A percentile compares a stretch with the other conserved stretches of the same genome.
Evolutionary conservation across 768 basidiomycete genomes (phyloP).

Genomic region (Lactarius pseudohatsudake): DNA sequence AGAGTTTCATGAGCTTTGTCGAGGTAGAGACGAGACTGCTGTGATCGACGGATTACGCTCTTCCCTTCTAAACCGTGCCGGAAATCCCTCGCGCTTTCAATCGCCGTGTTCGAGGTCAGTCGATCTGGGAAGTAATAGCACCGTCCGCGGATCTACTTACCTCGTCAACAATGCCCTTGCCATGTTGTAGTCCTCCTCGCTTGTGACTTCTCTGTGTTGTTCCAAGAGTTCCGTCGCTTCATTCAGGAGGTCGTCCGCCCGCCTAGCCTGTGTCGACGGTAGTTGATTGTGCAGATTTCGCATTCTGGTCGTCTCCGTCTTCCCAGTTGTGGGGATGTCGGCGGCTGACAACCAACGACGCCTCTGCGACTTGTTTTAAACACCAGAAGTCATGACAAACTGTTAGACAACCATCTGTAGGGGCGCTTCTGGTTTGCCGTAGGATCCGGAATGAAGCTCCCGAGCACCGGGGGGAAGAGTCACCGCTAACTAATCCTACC

Average conservation of each 20-base stretch:
- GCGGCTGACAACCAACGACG: not conserved
- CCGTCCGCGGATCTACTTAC: not conserved
- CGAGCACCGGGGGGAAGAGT: not conserved
- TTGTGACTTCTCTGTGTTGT: not conserved
- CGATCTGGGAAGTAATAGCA: too few relatives aligned
- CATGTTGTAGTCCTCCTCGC: conserved; percentile 8
- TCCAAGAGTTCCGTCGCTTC: conserved; percentile 8
- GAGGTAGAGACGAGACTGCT: conserved; percentile 13
- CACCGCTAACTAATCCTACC: not conserved
- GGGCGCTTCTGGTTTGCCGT: not conserved
- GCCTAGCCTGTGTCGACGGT: conserved; percentile 3
- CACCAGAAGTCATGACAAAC: not conserved
- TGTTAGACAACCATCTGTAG: not conserved
- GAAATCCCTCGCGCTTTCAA: conserved; percentile 1
- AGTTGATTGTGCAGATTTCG: not conserved
- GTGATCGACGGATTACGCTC: not conserved
- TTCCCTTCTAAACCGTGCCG: conserved; percentile 8
- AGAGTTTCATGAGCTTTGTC: conserved; percentile 9
- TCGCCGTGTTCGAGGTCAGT: not conserved
- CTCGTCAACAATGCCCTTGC: conserved; percentile 7
- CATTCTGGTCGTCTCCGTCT: not conserved
- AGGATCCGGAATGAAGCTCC: not conserved
- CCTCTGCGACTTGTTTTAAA: conserved; percentile 2
- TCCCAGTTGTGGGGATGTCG: not conserved
- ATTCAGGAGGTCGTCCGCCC: conserved; percentile 6